Percentiles rank a stretch among this genome's conserved stretches.
These are phyloP conservation scores for Hyaloscypha bicolor DNA, from an alignment of 495 filamentous ascomycete genomes.

Conservation along the genomic window DNA sequence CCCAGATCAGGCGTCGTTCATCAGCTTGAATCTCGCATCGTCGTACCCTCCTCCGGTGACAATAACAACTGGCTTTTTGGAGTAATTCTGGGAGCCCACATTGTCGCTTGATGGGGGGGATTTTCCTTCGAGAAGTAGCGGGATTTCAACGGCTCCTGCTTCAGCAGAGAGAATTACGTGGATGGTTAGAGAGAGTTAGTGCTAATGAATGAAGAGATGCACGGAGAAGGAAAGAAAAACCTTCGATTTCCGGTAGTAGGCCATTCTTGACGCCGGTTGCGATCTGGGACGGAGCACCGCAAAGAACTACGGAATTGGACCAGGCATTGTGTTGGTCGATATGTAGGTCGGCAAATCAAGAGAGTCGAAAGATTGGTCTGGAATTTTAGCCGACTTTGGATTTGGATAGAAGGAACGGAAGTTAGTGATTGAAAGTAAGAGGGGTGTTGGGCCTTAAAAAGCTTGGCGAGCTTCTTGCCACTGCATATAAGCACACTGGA, in stretches of 20 bases:
- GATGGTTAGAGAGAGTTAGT: constrained; percentile 29
- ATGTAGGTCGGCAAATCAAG: no score
- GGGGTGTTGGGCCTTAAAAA: no score
- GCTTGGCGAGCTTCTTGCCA: no score
- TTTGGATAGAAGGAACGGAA: no score
- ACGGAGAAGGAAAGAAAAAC: background rate
- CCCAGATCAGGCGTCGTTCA: constrained; percentile 34
- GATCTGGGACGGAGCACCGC: constrained; percentile 33
- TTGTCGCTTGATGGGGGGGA: constrained; percentile 27
- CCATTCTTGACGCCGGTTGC: constrained; percentile 34
- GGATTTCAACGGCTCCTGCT: constrained; percentile 32
- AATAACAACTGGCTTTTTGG: constrained; percentile 34
- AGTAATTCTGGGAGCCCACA: constrained; percentile 38
- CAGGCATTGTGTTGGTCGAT: constrained; percentile 15
- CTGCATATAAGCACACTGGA: no score
- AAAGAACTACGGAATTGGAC: constrained; percentile 35
- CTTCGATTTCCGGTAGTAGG: constrained; percentile 34
- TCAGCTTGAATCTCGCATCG: constrained; percentile 32
- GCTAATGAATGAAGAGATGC: background rate
- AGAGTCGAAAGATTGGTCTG: no score
- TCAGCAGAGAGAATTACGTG: constrained; percentile 33
- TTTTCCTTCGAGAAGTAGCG: constrained; percentile 33
- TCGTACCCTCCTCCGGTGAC: constrained; percentile 38
- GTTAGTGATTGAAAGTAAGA: no score
- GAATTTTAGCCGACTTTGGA: no score